Evolutionary conservation across 2,329 filamentous ascomycete species (phyloP), one percentile per base, ranked within the genome.

Genomic region (Talaromyces sp.): DNA sequence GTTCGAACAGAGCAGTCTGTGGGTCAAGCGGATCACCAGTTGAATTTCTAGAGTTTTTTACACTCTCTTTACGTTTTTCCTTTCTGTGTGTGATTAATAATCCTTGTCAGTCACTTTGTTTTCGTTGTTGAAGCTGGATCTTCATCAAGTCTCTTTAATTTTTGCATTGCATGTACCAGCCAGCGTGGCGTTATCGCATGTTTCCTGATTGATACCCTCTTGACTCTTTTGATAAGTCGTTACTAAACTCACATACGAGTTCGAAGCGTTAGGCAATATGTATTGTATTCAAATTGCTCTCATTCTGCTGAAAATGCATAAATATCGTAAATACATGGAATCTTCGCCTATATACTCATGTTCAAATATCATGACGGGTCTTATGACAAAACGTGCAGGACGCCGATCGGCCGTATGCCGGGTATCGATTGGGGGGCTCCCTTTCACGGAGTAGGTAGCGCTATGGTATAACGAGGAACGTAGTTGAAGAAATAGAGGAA

Each of bases 21-120:
- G 92, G 92, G 90, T 96, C 59, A 85, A 89, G 72, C 84, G 92
- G 68, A 89, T 93, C 67, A 93, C 90, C 22, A 60, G 56, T 52
- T 64, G 58, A 63, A 19, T 11, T 9, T 39, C 61, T 54, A n/a
- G 6, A 5, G 33, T 24, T 22, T 39, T 37, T 22, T 22, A 22
- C 43, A 35, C 59, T 58, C 33, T 6, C 24, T n/a, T 45, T 16
- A 27, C 31, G 9, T 10, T 60, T 39, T 16, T 19, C 35, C 11
- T 11, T 27, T 41, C 19, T 50, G n/a, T 57, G 22, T 47, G 22
- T 47, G 33, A 60, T 35, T 43, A 58, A 56, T 60, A 59, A 60
- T 39, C n/a, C 45, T 47, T 58, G 45, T 39, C 5, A 24, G 22
- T 5, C 22, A 24, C 66, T 56, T 60, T 54, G 31, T 43, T 67